Evolutionary conservation across 495 filamentous ascomycete genomes (phyloP), one percentile per base, ranked within the genome.

Genomic region (Xylaria venustula): DNA sequence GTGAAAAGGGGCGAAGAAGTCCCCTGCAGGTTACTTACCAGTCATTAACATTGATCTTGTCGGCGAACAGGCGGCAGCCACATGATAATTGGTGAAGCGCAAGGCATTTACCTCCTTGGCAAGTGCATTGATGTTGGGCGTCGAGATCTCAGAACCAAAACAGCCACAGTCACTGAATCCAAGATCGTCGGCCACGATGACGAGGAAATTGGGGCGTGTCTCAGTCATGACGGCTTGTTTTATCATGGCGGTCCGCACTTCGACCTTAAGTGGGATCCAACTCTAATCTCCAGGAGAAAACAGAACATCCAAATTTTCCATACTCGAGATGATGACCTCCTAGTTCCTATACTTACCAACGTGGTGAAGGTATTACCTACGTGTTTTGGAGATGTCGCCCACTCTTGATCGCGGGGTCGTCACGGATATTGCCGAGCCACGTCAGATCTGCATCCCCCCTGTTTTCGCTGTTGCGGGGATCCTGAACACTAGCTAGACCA

Each of bases 131-230:
- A 86, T 74, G 67, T 85, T 79, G 1, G 83, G 84, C 0, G 84
- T 86, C 19, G 73, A 73, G 60, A 85, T 85, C 71, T 85, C 83
- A 63, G 79, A 76, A 53, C 84, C 84, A 60, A 84, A 87, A 64
- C 77, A 83, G 53, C 76, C 74, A 50, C 84, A 76, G 60, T 85
- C 83, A 32, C 77, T 81, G 77, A 83, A 87, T 51, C 83, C 80
- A 22, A 85, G 73, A 64, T 86, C 83, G 67, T 86, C 83, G 60
- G 80, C 82, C 48, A 84, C 77, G 54, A 85, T 75, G 56, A 86
- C 71, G 60, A 86, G 79, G 71, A 86, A 83, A 64, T 84, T 85
- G 28, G 83, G 83, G 12, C 53, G 60, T 44, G 46, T 63, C 51
- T 54, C 51, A 25, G 51, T 19, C 51, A 54, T 54, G 49, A 25